Evolutionary conservation across 768 basidiomycete genomes (phyloP).

Genomic region (Mycena maculata): DNA sequence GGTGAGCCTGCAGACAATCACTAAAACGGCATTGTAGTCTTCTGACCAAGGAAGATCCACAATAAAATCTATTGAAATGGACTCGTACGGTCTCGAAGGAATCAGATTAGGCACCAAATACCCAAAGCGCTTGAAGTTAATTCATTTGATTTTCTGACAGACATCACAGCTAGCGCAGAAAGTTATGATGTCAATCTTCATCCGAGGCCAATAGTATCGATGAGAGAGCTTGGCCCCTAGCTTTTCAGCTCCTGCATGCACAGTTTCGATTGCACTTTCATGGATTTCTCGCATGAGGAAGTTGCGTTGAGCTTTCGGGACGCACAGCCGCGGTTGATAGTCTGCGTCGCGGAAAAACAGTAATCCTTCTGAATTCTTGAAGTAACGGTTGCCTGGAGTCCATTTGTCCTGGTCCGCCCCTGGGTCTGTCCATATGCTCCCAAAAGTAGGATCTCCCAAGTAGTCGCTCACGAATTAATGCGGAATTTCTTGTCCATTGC

Average conservation of each 20-base stretch:
- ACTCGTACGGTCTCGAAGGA: slow-evolving; percentile 35
- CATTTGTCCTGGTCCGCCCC: not conserved
- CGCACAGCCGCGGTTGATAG: slow-evolving; percentile 27
- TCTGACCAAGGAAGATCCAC: slow-evolving; percentile 37
- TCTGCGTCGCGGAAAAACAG: slow-evolving; percentile 32
- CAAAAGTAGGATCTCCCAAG: not conserved
- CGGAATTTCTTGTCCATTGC: not conserved
- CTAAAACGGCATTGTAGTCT: slow-evolving; percentile 11
- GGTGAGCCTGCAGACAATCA: not conserved
- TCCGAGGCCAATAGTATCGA: not conserved
- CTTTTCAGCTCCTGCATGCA: slow-evolving; percentile 6
- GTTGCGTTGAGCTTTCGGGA: slow-evolving; percentile 8
- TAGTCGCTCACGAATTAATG: not conserved
- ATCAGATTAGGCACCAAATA: slow-evolving; percentile 39
- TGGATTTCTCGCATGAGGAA: slow-evolving; percentile 9
- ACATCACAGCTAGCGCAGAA: not conserved
- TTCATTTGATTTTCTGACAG: slow-evolving; percentile 2
- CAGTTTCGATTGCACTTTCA: slow-evolving; percentile 18
- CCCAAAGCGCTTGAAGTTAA: slow-evolving; percentile 1
- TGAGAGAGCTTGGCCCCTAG: not conserved
- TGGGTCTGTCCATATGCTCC: not conserved
- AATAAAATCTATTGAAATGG: slow-evolving; percentile 43
- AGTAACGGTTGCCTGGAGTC: slow-evolving; percentile 22
- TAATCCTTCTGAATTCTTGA: slow-evolving; percentile 25
- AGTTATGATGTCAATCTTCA: not conserved